phyloP scores from a whole-genome alignment of 2,329 filamentous ascomycete genomes.

The Sporothrix dimorphospora region DNA sequence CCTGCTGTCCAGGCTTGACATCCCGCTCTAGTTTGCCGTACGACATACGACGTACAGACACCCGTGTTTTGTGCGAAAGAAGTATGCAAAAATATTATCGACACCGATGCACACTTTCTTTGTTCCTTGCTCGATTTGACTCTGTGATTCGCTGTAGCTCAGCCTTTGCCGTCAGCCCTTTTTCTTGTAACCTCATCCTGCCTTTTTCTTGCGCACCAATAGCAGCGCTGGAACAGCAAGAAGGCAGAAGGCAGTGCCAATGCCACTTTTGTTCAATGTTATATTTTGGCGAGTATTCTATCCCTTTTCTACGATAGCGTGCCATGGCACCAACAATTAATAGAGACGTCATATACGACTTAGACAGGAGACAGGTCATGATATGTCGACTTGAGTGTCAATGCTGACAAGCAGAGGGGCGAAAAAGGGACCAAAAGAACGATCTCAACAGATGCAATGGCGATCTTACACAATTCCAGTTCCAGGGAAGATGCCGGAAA shows the following conservation, averaged over 20 bases:
- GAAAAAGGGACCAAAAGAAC: background rate
- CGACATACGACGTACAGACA: background rate
- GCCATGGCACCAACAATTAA: background rate
- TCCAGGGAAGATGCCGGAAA: constrained; percentile 16
- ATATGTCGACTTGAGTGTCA: too few species aligned
- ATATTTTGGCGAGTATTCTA: background rate
- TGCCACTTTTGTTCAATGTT: background rate
- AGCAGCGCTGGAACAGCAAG: background rate
- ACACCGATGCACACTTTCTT: background rate
- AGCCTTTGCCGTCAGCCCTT: constrained; percentile 6
- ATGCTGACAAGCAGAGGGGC: background rate
- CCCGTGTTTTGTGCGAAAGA: background rate
- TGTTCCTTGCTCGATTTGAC: background rate
- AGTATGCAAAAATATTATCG: too few species aligned
- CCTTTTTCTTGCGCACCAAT: background rate
- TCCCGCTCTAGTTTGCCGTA: background rate
- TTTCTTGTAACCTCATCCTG: constrained; percentile 11
- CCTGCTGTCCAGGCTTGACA: background rate
- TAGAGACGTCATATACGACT: background rate
- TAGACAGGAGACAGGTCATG: background rate
- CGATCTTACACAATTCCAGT: constrained; percentile 20
- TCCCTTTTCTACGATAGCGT: background rate
- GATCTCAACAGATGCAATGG: constrained; percentile 14
- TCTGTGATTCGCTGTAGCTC: background rate
- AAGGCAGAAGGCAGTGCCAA: too few species aligned